Evolutionary conservation across 192 early-diverging fungal genomes (phyloP).

Genomic region (Haplosporangium gracile): DNA sequence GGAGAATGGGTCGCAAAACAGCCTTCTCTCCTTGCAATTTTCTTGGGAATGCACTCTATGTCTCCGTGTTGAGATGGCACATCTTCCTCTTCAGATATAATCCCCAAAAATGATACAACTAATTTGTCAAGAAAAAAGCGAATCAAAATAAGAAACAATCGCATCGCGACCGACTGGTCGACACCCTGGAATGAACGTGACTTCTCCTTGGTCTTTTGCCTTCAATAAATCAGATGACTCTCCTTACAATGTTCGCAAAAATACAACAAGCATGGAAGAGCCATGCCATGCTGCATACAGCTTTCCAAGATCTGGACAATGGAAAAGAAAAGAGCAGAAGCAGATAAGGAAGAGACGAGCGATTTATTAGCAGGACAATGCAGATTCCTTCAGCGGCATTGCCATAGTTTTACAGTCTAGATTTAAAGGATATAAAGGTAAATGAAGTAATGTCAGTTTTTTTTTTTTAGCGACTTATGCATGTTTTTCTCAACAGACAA

Average conservation of each 20-base stretch:
- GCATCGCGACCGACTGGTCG: background rate
- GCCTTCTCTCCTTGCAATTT: background rate
- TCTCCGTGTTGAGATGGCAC: background rate
- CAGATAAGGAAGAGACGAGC: background rate
- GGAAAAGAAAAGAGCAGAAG: background rate
- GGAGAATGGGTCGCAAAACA: background rate
- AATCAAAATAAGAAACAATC: background rate
- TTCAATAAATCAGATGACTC: background rate
- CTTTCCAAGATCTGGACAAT: background rate
- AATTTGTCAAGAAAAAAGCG: background rate
- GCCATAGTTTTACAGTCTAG: conserved; percentile 50
- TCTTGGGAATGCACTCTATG: background rate
- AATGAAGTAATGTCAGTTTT: background rate
- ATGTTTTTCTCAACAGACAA: background rate
- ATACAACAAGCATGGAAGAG: background rate
- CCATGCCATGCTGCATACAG: background rate
- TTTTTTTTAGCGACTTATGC: background rate
- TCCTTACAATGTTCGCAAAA: background rate
- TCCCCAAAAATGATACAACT: background rate
- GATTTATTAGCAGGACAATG: conserved; percentile 16
- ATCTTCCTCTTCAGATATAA: background rate
- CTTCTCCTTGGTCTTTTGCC: background rate
- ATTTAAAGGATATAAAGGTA: background rate
- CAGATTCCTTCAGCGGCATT: conserved; percentile 37
- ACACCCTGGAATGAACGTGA: background rate